Percentiles rank a stretch among this genome's conserved stretches.
phyloP scores from a whole-genome alignment of 148 eudicot genomes.

The Fagopyrum esculentum region DNA sequence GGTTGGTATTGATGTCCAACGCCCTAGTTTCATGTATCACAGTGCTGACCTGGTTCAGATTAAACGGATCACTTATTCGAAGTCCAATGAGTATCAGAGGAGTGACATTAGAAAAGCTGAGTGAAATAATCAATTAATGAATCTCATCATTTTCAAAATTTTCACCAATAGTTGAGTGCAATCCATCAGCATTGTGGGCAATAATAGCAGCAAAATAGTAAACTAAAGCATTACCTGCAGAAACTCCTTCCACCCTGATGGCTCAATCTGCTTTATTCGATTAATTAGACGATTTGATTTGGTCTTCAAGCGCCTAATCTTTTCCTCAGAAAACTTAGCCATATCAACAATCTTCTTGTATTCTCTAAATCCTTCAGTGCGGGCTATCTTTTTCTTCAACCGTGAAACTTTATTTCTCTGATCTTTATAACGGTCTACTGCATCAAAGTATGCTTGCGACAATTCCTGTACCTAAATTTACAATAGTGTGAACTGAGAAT shows the following conservation, averaged over 20 bases:
- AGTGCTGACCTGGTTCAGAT: conserved; percentile 58
- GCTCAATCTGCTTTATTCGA: conserved; percentile 93
- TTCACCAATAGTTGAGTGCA: neutral
- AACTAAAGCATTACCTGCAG: conserved; percentile 56
- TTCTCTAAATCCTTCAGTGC: conserved; percentile 87
- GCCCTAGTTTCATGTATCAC: conserved; percentile 94
- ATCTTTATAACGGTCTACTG: conserved; percentile 68
- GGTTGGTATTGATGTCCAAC: conserved; percentile 75
- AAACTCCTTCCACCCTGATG: conserved; percentile 99
- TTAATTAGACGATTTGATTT: conserved; percentile 65
- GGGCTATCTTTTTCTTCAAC: conserved; percentile 75
- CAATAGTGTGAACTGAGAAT: conserved; percentile 1
- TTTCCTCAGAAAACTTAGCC: conserved; percentile 70
- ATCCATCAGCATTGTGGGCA: neutral
- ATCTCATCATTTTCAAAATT: neutral
- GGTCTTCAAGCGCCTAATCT: conserved; percentile 70
- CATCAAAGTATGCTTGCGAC: conserved; percentile 58
- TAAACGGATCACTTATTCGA: neutral
- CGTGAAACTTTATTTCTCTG: conserved; percentile 88
- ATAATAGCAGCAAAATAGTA: conserved; percentile 9
- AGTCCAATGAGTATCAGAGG: neutral
- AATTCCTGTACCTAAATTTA: conserved; percentile 45
- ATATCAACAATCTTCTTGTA: conserved; percentile 71
- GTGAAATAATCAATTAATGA: neutral
- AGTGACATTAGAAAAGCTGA: neutral